Evolutionary conservation across 345 rosid species (phyloP).

Genomic region (Arabis hirsuta): DNA sequence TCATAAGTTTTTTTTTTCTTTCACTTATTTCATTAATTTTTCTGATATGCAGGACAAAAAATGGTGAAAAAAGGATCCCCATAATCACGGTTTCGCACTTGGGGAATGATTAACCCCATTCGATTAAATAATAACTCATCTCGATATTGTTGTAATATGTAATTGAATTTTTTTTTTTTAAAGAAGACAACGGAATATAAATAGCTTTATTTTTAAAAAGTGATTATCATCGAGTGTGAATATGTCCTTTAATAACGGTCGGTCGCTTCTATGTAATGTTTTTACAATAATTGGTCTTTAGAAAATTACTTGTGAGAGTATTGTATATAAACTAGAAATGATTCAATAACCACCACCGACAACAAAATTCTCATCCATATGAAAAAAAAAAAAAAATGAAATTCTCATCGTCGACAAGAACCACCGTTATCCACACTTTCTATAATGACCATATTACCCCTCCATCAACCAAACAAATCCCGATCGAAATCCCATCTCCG

Average conservation of each 20-base stretch:
- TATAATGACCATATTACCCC: slow-evolving; percentile 48
- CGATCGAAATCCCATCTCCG: slow-evolving; percentile 39
- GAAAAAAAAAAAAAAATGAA: slow-evolving; percentile 25
- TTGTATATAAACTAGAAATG: background rate
- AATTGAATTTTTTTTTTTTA: slow-evolving; percentile 5
- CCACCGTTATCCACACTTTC: slow-evolving; percentile 49
- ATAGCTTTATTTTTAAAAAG: slow-evolving; percentile 14
- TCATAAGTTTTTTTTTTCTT: background rate
- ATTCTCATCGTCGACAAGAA: slow-evolving; percentile 46
- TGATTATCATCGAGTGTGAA: slow-evolving; percentile 20
- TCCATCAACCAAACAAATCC: slow-evolving; percentile 44
- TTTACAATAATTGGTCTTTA: background rate
- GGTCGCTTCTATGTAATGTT: slow-evolving; percentile 7
- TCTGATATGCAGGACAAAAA: slow-evolving; percentile 2
- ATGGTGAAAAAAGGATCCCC: slow-evolving; percentile 16
- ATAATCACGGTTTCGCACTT: slow-evolving; percentile 8
- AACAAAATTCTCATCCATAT: slow-evolving; percentile 7
- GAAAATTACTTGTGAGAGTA: background rate
- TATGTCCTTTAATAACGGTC: slow-evolving; percentile 36
- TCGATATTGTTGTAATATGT: slow-evolving; percentile 28
- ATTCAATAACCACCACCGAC: slow-evolving; percentile 33
- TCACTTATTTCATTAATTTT: background rate
- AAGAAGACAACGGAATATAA: slow-evolving; percentile 31
- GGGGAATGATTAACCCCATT: slow-evolving; percentile 19
- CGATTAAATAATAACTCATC: slow-evolving; percentile 7